These are phyloP conservation scores for Ustilago tritici DNA, from an alignment of 1,284 basidiomycete genomes.

Conservation along the genomic window DNA sequence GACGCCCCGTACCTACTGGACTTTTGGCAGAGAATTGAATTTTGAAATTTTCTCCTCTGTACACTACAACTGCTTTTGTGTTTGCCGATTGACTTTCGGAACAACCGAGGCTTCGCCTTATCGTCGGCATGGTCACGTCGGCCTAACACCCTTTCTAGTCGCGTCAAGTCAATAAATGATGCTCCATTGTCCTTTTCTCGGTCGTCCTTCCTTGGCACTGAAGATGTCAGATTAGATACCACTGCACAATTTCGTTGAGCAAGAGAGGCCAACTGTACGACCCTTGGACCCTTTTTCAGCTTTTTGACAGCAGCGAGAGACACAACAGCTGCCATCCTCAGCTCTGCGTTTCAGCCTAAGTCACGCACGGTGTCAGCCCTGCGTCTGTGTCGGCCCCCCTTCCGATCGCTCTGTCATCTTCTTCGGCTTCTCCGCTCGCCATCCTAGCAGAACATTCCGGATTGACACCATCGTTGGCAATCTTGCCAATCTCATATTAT, in stretches of 20 bases:
- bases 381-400: background rate
- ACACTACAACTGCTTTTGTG: background rate
- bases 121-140: background rate
- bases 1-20: too few relatives aligned
- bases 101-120: constrained; percentile 1
- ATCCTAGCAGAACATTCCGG: background rate
- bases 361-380: background rate
- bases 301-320: background rate
- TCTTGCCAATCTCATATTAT: background rate
- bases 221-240: background rate
- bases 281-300: background rate
- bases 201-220: too few relatives aligned
- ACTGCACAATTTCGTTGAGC: too few relatives aligned
- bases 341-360: too few relatives aligned
- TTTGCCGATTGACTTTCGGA: background rate
- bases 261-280: background rate
- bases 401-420: background rate
- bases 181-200: too few relatives aligned
- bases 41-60: too few relatives aligned
- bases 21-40: too few relatives aligned
- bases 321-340: too few relatives aligned
- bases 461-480: background rate
- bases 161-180: background rate
- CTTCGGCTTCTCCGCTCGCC: background rate
- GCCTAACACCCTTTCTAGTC: background rate